phyloP scores from a whole-genome alignment of 805 yeast species.

The Yamadazyma olivae region DNA sequence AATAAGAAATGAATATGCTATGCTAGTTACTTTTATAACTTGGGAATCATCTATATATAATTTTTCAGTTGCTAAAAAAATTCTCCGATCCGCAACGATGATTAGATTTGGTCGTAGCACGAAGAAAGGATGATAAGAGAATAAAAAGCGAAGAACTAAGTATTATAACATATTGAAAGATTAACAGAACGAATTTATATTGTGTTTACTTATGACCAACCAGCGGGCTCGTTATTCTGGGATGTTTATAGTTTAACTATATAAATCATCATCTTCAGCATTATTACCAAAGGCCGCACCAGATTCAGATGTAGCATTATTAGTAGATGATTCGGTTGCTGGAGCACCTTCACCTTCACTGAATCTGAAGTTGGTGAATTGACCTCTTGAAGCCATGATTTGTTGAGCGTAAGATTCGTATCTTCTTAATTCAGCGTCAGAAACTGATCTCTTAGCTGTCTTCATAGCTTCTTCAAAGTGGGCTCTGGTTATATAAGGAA shows the following conservation, averaged over 20 bases:
- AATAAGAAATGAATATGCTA: no score
- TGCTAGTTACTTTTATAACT: no score
- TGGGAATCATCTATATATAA: no score
- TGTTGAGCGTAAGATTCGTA: constrained; percentile 98
- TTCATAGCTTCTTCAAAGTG: constrained; percentile 99
- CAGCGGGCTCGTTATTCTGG: no score
- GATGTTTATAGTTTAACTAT: constrained; percentile 49
- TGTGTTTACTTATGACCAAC: no score
- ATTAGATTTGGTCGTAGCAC: no score
- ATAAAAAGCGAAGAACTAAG: no score
- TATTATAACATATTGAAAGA: no score
- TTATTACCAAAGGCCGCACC: constrained; percentile 49
- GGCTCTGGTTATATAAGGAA: constrained; percentile 88
- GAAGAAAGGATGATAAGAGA: no score
- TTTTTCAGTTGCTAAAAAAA: no score
- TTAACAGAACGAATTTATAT: no score
- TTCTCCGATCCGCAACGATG: no score
- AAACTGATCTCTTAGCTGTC: constrained; percentile 96
- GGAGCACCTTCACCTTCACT: constrained; percentile 40
- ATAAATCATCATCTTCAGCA: constrained; percentile 63
- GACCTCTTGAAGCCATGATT: constrained; percentile 94
- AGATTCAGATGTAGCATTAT: constrained; percentile 20
- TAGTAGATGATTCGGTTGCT: constrained; percentile 15
- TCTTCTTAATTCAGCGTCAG: constrained; percentile 96
- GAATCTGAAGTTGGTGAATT: constrained; percentile 85